Conservation (phyloP, 192 early-diverging fungal species). For the Mycoemilia scoparia region DNA sequence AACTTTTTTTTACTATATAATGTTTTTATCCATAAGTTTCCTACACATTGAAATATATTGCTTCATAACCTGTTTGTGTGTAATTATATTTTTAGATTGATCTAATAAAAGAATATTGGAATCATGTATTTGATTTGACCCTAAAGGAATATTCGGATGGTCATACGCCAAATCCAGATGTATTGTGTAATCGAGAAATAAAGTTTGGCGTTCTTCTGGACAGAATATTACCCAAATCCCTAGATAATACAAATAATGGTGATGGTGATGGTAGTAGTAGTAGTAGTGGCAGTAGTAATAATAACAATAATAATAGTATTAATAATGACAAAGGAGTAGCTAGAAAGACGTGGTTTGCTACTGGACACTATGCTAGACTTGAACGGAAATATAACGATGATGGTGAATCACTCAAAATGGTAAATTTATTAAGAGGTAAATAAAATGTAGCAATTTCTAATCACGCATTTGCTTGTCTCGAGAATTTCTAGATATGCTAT, state of each 20-base stretch:
- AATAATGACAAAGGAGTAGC: too few species aligned
- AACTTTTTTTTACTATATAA: too few species aligned
- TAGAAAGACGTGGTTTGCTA: constrained; percentile 31
- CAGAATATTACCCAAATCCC: constrained; percentile 7
- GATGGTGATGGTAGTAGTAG: neutral
- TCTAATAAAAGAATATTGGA: constrained; percentile 85
- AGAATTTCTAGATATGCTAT: too few species aligned
- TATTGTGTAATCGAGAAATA: constrained; percentile 76
- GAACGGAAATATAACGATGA: neutral
- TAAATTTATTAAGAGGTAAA: too few species aligned
- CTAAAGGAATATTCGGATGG: constrained; percentile 51
- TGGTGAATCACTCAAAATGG: constrained; percentile 6
- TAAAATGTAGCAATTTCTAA: too few species aligned
- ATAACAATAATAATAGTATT: too few species aligned
- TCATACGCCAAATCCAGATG: constrained; percentile 81
- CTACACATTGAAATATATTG: neutral
- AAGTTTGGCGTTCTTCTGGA: constrained; percentile 85
- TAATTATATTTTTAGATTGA: too few species aligned
- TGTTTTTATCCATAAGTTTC: too few species aligned
- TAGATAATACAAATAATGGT: too few species aligned
- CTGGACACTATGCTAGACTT: constrained; percentile 39
- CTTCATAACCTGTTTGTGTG: neutral
- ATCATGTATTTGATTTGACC: constrained; percentile 64
- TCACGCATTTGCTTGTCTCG: too few species aligned
- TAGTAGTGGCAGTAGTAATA: neutral